These are phyloP conservation scores for Isatis lusitanica DNA, from an alignment of 441 rosid genomes.

Conservation along the genomic window DNA sequence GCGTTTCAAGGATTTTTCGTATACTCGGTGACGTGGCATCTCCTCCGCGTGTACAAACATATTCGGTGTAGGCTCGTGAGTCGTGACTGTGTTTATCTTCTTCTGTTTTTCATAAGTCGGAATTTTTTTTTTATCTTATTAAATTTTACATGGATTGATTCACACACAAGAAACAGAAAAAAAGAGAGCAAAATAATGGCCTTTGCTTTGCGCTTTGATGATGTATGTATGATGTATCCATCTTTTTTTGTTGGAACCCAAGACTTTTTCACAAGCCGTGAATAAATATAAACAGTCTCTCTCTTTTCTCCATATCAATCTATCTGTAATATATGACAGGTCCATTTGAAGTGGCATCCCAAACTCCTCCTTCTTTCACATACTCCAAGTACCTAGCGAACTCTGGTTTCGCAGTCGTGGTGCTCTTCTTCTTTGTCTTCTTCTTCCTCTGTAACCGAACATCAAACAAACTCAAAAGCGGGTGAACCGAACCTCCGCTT, in stretches of 20 bases:
- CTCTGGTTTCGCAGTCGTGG: constrained; percentile 61
- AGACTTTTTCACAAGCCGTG: no score
- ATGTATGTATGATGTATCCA: no score
- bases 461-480: constrained; percentile 55
- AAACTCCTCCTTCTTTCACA: constrained; percentile 69
- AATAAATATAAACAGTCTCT: background rate
- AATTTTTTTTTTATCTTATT: background rate
- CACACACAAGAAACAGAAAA: background rate
- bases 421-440: constrained; percentile 38
- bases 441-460: constrained; percentile 40
- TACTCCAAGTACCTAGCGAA: constrained; percentile 70
- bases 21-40: constrained; percentile 5
- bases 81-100: no score
- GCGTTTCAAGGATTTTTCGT: background rate
- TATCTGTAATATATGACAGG: constrained; percentile 49
- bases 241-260: no score
- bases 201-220: background rate
- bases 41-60: background rate
- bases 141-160: no score
- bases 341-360: constrained; percentile 50
- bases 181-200: background rate
- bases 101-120: no score
- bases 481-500: constrained; percentile 47
- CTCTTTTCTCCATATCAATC: background rate
- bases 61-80: background rate